Conservation (phyloP, 2,329 filamentous ascomycete genomes). For the Sphaerulina vaccinii region DNA sequence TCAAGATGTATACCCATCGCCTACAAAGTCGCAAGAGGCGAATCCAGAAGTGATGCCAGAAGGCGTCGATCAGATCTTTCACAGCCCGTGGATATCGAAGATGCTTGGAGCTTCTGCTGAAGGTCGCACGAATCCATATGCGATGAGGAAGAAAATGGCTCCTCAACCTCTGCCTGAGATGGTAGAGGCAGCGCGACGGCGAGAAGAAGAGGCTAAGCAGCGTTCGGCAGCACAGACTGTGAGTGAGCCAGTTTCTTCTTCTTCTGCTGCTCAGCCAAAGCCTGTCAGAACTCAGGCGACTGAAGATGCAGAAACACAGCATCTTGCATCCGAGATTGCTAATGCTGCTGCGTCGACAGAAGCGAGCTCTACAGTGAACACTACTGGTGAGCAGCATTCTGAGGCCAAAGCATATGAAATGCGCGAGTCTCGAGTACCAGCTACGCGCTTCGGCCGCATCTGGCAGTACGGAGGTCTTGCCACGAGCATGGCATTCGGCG, state of each 20-base stretch:
- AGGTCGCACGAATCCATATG: conserved; percentile 41
- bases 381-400: neutral
- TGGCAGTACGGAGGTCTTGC: conserved; percentile 96
- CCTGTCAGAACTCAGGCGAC: neutral
- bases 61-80: conserved; percentile 61
- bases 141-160: conserved; percentile 31
- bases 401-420: conserved; percentile 59
- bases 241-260: neutral
- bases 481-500: conserved; percentile 92
- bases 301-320: conserved; percentile 39
- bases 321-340: conserved; percentile 39
- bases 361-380: neutral
- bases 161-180: conserved; percentile 37
- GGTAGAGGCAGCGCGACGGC: conserved; percentile 31
- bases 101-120: conserved; percentile 46
- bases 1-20: conserved; percentile 52
- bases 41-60: conserved; percentile 44
- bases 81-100: conserved; percentile 57
- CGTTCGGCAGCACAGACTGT: neutral
- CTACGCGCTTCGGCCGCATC: conserved; percentile 78
- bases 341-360: conserved; percentile 31
- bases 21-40: conserved; percentile 2
- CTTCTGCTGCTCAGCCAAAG: neutral
- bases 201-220: conserved; percentile 24
- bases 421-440: conserved; percentile 84